Evolutionary conservation across 2,329 filamentous ascomycete species (phyloP), one percentile per base, ranked within the genome.

Genomic region (Xylariaceae sp.): DNA sequence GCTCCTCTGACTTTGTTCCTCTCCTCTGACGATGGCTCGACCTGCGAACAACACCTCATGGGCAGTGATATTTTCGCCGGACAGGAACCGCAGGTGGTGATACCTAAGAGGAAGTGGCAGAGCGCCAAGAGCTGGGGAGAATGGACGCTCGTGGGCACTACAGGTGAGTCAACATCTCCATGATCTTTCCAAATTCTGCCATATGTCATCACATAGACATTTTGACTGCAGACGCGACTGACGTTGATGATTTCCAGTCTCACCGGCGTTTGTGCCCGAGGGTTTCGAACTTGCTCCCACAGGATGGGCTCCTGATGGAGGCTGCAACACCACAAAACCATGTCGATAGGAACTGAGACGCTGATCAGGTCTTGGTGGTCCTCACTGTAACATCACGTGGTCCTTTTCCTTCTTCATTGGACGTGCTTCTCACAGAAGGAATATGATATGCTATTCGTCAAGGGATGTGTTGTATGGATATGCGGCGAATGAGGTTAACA

Each of bases 131-230:
- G 72, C 40, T 51, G 66, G 32, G 75, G 75, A 1, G 59, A 68
- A 3, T 79, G 75, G 75, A 77, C 75, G 4, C 63, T 79, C 14
- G 74, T 78, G 1, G 75, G 71, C 15, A 66, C 57, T 32, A 66
- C 64, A 1, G 63, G 63, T 65, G 56, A 50, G 62, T 43, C 39
- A 7, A 35, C 17, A n/a, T n/a, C n/a, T 31, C 39, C n/a, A 12
- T 19, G 18, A 36, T 7, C 19, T 33, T 18, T 27, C 11, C 5
- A 11, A 6, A 30, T 47, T 17, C 12, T 5, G 17, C 15, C 18
- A 18, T 14, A 18, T 22, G 14, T 11, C 30, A 31, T 40, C 33
- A 11, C 33, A 9, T 18, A 5, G 15, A 12, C 32, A 7, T 44
- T 41, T 45, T 18, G 10, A 19, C 49, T 10, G 7, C n/a, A 38